Evolutionary conservation across 2,329 filamentous ascomycete species (phyloP).

Genomic region (Pseudopithomyces chartarum): DNA sequence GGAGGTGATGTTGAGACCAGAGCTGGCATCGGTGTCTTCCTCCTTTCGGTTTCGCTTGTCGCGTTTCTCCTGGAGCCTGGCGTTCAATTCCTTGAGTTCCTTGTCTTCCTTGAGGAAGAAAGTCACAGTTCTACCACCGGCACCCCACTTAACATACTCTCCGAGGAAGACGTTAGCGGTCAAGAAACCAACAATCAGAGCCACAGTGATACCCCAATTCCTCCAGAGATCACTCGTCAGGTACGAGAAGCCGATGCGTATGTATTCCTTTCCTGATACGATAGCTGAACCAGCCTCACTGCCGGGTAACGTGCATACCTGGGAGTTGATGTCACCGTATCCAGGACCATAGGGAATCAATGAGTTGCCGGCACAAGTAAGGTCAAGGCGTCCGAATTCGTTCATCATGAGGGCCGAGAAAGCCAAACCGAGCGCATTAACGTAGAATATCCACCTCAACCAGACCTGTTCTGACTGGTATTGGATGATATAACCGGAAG

Average conservation of each 20-base stretch:
- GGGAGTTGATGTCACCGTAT: constrained; percentile 73
- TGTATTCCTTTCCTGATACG: constrained; percentile 71
- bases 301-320: constrained; percentile 81
- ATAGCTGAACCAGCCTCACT: constrained; percentile 66
- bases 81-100: constrained; percentile 70
- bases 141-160: constrained; percentile 77
- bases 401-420: constrained; percentile 86
- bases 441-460: constrained; percentile 82
- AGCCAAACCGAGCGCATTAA: constrained; percentile 76
- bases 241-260: constrained; percentile 72
- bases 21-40: constrained; percentile 46
- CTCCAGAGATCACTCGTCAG: constrained; percentile 72
- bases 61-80: constrained; percentile 64
- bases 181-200: constrained; percentile 77
- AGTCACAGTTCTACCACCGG: constrained; percentile 79
- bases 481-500: constrained; percentile 83
- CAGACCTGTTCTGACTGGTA: constrained; percentile 76
- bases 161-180: constrained; percentile 74
- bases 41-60: constrained; percentile 57
- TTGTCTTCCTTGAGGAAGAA: constrained; percentile 74
- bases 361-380: constrained; percentile 71
- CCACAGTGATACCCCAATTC: constrained; percentile 67
- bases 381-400: constrained; percentile 72
- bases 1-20: constrained; percentile 57
- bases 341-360: constrained; percentile 73